Evolutionary conservation across 2,329 filamentous ascomycete species (phyloP).

Genomic region (Penicillium corylophilum): DNA sequence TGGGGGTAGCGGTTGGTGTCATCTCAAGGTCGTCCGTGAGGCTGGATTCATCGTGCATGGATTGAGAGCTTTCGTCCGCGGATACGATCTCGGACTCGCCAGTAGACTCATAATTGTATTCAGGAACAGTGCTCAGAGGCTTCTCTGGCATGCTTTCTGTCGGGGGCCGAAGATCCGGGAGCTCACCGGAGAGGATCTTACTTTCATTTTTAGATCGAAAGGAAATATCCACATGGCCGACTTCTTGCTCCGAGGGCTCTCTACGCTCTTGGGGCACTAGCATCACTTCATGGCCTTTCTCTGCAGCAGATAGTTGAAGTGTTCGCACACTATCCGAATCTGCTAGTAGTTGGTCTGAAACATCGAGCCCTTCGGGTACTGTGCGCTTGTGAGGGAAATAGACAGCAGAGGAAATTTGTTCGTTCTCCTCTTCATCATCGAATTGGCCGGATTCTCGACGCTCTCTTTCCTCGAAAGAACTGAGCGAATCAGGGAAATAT

Average conservation of each 20-base stretch:
- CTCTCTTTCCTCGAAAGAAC: constrained; percentile 24
- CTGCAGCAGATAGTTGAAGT: constrained; percentile 26
- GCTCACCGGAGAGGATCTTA: constrained; percentile 61
- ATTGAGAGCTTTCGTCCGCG: constrained; percentile 43
- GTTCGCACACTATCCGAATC: constrained; percentile 22
- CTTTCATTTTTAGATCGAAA: constrained; percentile 60
- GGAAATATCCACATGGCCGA: constrained; percentile 61
- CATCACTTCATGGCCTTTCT: constrained; percentile 28
- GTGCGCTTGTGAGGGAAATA: constrained; percentile 63
- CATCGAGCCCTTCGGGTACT: constrained; percentile 31
- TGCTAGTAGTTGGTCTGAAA: constrained; percentile 21
- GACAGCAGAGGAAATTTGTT: constrained; percentile 64
- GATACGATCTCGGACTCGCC: constrained; percentile 47
- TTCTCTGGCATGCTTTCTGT: constrained; percentile 41
- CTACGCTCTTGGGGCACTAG: constrained; percentile 29
- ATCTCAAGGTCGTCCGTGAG: constrained; percentile 54
- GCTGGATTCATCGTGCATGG: constrained; percentile 52
- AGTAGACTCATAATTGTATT: constrained; percentile 40
- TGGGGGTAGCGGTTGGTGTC: constrained; percentile 49
- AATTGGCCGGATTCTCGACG: constrained; percentile 29
- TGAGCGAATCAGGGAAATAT: constrained; percentile 21
- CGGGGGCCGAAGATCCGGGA: constrained; percentile 43
- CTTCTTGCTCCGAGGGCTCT: constrained; percentile 28
- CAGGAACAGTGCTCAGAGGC: constrained; percentile 36
- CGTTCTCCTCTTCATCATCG: constrained; percentile 60